Conservation (phyloP, 2,329 filamentous ascomycete genomes). For the Sporothrix brunneoviolacea region DNA sequence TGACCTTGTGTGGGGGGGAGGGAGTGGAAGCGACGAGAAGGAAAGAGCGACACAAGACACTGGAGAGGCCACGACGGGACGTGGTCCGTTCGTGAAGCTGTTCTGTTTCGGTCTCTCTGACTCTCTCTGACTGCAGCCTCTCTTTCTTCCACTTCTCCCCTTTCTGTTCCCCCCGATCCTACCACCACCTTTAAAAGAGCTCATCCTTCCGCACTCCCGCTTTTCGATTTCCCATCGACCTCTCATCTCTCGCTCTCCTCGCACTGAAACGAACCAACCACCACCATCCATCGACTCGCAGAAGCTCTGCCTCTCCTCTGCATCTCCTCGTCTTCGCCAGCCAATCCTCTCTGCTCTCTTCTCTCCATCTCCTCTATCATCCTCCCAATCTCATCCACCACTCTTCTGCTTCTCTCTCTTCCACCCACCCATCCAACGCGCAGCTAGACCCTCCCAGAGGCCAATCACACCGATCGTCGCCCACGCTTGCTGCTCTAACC, state of each 20-base stretch:
- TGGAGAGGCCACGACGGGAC: neutral
- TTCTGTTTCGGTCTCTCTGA: neutral
- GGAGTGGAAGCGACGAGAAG: neutral
- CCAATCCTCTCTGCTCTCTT: neutral
- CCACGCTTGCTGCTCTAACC: neutral
- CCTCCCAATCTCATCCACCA: neutral
- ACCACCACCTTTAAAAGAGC: conserved; percentile 2
- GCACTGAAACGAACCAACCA: too few relatives aligned
- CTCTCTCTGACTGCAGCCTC: neutral
- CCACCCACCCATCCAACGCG: conserved; percentile 1
- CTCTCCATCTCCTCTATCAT: neutral
- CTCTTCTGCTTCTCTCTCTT: neutral
- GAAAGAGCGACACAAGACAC: neutral
- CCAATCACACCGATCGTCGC: conserved; percentile 1
- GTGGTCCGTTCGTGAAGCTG: conserved; percentile 5
- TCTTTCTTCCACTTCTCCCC: too few relatives aligned
- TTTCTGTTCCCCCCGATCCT: neutral
- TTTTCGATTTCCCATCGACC: neutral
- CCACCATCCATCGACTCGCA: too few relatives aligned
- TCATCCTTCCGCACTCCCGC: neutral
- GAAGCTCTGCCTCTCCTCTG: too few relatives aligned
- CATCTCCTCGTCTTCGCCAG: conserved; percentile 8
- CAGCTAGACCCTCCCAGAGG: neutral
- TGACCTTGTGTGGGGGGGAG: conserved; percentile 4
- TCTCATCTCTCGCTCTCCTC: too few relatives aligned